Evolutionary conservation across 2,329 filamentous ascomycete species (phyloP).

Genomic region (Xylariaceae sp.): DNA sequence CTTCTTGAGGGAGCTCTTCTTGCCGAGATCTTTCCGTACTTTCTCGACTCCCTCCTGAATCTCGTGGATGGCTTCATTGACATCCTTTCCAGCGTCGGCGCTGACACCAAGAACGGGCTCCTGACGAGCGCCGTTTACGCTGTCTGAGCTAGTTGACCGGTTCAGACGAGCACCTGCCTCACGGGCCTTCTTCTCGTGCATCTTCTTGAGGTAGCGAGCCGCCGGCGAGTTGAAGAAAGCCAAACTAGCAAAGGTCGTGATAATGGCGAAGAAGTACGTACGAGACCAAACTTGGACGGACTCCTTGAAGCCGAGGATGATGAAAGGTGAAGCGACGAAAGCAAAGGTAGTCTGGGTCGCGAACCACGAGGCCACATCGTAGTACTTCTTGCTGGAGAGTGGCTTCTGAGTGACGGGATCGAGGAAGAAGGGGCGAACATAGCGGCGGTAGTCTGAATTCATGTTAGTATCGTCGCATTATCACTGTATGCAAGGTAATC

Average conservation of each 20-base stretch:
- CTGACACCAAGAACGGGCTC: constrained; percentile 73
- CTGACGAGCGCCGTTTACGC: constrained; percentile 40
- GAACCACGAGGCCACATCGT: constrained; percentile 72
- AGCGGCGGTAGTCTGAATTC: constrained; percentile 71
- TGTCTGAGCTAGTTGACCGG: constrained; percentile 53
- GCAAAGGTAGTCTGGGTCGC: constrained; percentile 77
- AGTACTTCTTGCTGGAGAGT: constrained; percentile 71
- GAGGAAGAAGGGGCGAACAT: constrained; percentile 89
- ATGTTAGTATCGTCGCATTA: constrained; percentile 13
- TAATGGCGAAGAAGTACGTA: constrained; percentile 81
- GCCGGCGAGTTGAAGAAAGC: constrained; percentile 76
- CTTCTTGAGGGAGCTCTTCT: constrained; percentile 12
- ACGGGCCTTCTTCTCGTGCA: constrained; percentile 53
- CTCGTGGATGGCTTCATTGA: constrained; percentile 73
- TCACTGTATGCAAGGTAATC: neutral
- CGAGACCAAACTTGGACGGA: constrained; percentile 74
- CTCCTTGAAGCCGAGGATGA: constrained; percentile 67
- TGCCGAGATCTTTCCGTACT: constrained; percentile 29
- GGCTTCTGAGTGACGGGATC: constrained; percentile 66
- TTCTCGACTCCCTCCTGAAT: constrained; percentile 67
- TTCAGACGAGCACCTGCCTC: constrained; percentile 42
- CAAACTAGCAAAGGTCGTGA: constrained; percentile 60
- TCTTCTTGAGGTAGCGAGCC: constrained; percentile 54
- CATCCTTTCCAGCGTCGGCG: constrained; percentile 66
- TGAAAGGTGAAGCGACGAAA: constrained; percentile 79